These are phyloP conservation scores for Coffea eugenioides DNA, from an alignment of 257 asterid species.

Conservation along the genomic window DNA sequence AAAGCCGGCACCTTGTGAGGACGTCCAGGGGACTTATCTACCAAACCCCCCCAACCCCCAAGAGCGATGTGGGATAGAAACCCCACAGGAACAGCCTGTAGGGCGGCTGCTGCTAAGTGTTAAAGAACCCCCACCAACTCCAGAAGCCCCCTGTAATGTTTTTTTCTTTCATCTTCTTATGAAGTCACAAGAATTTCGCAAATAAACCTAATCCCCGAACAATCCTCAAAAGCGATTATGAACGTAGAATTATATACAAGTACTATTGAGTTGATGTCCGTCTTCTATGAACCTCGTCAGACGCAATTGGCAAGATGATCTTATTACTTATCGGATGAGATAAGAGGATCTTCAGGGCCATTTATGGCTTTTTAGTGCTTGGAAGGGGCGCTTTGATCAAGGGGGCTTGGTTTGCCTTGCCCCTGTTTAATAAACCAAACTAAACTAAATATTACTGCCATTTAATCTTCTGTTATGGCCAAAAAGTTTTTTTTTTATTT, in stretches of 20 bases:
- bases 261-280: background rate
- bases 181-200: no score
- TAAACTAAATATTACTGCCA: background rate
- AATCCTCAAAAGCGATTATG: no score
- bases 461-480: background rate
- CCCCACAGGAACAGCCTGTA: no score
- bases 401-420: background rate
- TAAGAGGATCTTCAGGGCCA: background rate
- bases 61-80: no score
- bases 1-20: no score
- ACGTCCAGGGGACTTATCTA: no score
- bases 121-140: no score
- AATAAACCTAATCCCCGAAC: no score
- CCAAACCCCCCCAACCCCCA: no score
- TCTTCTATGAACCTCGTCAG: background rate
- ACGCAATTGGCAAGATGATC: constrained; percentile 8
- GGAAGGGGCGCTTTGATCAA: background rate
- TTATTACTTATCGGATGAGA: background rate
- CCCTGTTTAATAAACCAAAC: background rate
- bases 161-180: no score
- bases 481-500: background rate
- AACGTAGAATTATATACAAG: background rate
- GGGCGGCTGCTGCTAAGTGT: no score
- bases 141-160: no score
- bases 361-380: background rate